Evolutionary conservation across 2,329 filamentous ascomycete genomes (phyloP), one percentile per base, ranked within the genome.

Genomic region (Stachybotrys echinatus): DNA sequence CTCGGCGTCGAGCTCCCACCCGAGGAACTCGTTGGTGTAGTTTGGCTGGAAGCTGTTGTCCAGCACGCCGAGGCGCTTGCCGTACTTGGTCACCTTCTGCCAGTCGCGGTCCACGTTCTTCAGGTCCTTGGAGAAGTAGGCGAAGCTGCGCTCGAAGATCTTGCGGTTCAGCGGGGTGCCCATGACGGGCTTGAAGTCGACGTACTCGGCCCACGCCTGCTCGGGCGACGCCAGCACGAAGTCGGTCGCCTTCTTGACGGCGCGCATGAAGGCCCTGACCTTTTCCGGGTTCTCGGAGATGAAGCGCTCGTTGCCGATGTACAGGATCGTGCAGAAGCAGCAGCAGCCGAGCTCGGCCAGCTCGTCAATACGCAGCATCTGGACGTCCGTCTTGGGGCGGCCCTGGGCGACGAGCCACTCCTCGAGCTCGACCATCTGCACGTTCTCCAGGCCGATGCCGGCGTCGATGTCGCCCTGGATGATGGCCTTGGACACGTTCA

Each of bases 241-340:
- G 65, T 90, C 86, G 1, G 87, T 91, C 3, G 87, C 87, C 39
- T 75, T 77, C 74, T 91, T 91, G 62, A 88, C 82, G 23, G 87
- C 87, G 43, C 77, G 79, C 71, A 90, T 74, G 70, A 91, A 91
- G 42, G 80, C 79, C 51, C 69, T 68, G 3, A 88, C 81, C 63
- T 85, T 83, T 2, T 82, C 83, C 0, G 82, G 81, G 68, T 89
- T 81, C 52, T 79, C 71, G n/a, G 72, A 64, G 42, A 90, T 67
- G 70, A 91, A 91, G 8, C 62, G 62, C 60, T 90, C 85, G 68
- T 91, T 90, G 59, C 83, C 87, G 55, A 91, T 91, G 74, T 91
- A 90, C 39, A 91, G 75, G 65, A 91, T 88, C 23, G 83, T 83
- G 70, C 87, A 91, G 80, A 91, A 91, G 76, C 87, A 91, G 79